These are phyloP conservation scores for Wallacemonas sp. DNA, from an alignment of 208 protist species.

Conservation along the genomic window DNA sequence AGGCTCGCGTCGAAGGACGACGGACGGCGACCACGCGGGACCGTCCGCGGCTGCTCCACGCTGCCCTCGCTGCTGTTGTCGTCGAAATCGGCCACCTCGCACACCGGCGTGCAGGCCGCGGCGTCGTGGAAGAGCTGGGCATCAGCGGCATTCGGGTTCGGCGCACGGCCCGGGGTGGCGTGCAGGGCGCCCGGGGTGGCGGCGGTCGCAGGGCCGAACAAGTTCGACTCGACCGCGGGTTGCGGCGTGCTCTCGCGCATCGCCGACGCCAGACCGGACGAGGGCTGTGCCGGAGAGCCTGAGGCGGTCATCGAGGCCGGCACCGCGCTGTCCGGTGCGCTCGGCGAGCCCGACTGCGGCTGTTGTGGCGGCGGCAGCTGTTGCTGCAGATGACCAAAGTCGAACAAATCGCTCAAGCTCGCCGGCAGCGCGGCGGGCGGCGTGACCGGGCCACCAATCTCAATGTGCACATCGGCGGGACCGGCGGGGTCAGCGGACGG, in stretches of 20 bases:
- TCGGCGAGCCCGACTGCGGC: background rate
- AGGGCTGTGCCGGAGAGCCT: background rate
- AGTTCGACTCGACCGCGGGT: background rate
- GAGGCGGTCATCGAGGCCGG: background rate
- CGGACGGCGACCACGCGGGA: background rate
- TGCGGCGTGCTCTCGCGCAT: background rate
- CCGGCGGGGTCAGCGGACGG: too few relatives aligned
- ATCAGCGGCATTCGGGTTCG: background rate
- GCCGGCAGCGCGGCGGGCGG: background rate
- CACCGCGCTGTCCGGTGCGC: background rate
- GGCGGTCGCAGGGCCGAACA: background rate
- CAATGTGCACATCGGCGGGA: background rate
- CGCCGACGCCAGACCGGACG: too few relatives aligned
- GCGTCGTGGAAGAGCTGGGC: background rate
- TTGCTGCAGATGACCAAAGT: background rate
- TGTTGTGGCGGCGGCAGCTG: background rate
- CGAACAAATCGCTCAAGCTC: constrained; percentile 1
- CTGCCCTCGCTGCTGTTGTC: background rate
- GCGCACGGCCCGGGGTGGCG: too few relatives aligned
- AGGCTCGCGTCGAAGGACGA: background rate
- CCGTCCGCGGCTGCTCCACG: background rate
- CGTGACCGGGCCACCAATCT: background rate
- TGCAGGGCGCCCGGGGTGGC: background rate
- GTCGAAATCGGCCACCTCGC: background rate
- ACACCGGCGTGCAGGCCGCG: background rate